phyloP scores from a whole-genome alignment of 805 yeast genomes.

The Pichia kluyveri region DNA sequence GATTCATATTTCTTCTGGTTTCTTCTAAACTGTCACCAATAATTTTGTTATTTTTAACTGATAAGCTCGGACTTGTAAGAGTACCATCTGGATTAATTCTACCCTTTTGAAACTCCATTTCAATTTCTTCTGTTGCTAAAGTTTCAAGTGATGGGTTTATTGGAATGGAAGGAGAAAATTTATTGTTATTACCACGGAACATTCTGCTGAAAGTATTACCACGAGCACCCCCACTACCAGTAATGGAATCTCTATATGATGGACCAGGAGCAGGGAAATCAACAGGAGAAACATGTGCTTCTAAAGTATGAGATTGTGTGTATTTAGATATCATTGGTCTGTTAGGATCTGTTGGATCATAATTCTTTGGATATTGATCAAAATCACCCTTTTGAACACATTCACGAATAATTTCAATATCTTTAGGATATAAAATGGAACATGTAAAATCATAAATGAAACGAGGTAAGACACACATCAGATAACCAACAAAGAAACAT shows the following conservation, averaged over 20 bases:
- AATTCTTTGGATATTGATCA: conserved; percentile 53
- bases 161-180: conserved; percentile 24
- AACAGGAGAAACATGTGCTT: conserved; percentile 13
- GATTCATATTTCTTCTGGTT: conserved; percentile 15
- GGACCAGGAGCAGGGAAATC: conserved; percentile 11
- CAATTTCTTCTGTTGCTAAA: conserved; percentile 42
- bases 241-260: conserved; percentile 26
- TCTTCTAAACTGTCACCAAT: conserved; percentile 13
- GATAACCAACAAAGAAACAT: conserved; percentile 52
- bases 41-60: conserved; percentile 14
- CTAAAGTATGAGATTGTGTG: conserved; percentile 25
- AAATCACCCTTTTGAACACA: conserved; percentile 60
- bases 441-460: conserved; percentile 48
- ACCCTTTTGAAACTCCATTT: conserved; percentile 31
- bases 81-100: conserved; percentile 19
- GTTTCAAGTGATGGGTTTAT: conserved; percentile 27
- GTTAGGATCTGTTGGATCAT: conserved; percentile 77
- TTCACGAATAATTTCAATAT: conserved; percentile 67
- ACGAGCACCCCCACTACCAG: conserved; percentile 28
- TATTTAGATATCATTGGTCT: conserved; percentile 44
- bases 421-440: conserved; percentile 50
- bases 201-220: conserved; percentile 31
- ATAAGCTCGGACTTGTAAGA: conserved; percentile 24
- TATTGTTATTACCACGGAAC: conserved; percentile 20
- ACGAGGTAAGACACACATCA: conserved; percentile 60